These are phyloP conservation scores for Trichoderma erinaceum DNA, from an alignment of 495 filamentous ascomycete genomes.

Conservation along the genomic window DNA sequence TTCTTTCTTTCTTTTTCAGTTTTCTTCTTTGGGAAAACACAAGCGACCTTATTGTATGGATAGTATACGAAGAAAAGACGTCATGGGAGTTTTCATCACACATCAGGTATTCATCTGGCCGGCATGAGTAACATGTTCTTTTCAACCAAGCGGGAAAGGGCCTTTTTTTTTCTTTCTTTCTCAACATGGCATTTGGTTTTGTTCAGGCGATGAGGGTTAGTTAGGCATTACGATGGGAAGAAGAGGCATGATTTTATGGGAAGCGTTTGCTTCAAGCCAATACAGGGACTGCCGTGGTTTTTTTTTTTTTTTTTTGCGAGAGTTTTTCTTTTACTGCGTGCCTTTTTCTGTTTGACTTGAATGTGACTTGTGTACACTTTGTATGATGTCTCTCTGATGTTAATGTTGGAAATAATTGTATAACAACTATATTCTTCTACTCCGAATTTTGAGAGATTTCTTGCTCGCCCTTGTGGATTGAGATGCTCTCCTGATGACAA, in stretches of 20 bases:
- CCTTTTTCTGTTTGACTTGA: background rate
- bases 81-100: background rate
- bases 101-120: background rate
- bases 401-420: too few relatives aligned
- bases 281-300: background rate
- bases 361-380: background rate
- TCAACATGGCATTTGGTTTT: background rate
- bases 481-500: too few relatives aligned
- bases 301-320: too few relatives aligned
- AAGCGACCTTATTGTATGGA: background rate
- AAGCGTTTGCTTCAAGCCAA: background rate
- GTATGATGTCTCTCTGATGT: background rate
- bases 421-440: too few relatives aligned
- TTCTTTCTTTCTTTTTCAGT: background rate
- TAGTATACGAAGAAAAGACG: background rate
- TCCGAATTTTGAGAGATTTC: too few relatives aligned
- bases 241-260: background rate
- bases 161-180: background rate
- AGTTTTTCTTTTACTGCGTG: background rate
- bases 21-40: background rate
- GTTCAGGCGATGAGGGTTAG: background rate
- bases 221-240: background rate
- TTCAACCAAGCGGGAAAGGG: background rate
- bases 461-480: too few relatives aligned
- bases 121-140: conserved; percentile 1